Base-by-base conservation (phyloP, 345 rosid species). In the Eucalyptus marginata region DNA sequence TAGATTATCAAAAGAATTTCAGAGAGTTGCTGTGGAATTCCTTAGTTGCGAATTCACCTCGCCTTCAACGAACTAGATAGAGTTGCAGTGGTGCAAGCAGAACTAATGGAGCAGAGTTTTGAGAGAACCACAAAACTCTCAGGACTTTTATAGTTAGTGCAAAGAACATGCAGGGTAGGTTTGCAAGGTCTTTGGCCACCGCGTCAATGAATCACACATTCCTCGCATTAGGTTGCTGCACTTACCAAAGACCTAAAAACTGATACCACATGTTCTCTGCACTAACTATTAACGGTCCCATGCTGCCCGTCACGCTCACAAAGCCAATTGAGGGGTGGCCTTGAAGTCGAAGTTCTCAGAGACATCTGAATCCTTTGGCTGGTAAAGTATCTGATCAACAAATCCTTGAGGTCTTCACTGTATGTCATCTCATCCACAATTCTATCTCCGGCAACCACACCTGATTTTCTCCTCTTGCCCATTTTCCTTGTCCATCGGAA, bases 401-500 rank as follows among this genome's bases (percentile, higher is more conserved):
- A 84, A 46, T 25, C 50, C 27, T 88, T 89, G n/a, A 93, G 84
- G 17, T 86, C 64, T 51, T 87, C 84, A 9, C 36, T 81, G 6
- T 31, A 85, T 25, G 88, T 76, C 93, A 93, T 91, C 66, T 68
- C 90, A 16, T 92, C 92, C 91, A 93, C 54, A 40, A 93, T 59
- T 56, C 27, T 66, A 47, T 91, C 96, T 43, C 88, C 89, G 2
- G 87, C 87, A 40, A 52, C 27, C 15, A 47, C 46, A 9, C 50
- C 6, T 18, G 90, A 31, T n/a, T 17, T 43, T 51, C 84, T 54
- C 68, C 47, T 66, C 7, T 47, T 31, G 51, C 76, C 29, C 29
- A 6, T 25, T 87, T 12, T 54, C 66, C 44, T 68, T 81, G 10
- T 90, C 88, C 6, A 89, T 64, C 22, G 81, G 87, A 40, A 94